A percentile compares a stretch with the other conserved stretches of the same genome.
These are phyloP conservation scores for Elongisporangium anandrum DNA, from an alignment of 352 stramenopile species.

Conservation along the genomic window DNA sequence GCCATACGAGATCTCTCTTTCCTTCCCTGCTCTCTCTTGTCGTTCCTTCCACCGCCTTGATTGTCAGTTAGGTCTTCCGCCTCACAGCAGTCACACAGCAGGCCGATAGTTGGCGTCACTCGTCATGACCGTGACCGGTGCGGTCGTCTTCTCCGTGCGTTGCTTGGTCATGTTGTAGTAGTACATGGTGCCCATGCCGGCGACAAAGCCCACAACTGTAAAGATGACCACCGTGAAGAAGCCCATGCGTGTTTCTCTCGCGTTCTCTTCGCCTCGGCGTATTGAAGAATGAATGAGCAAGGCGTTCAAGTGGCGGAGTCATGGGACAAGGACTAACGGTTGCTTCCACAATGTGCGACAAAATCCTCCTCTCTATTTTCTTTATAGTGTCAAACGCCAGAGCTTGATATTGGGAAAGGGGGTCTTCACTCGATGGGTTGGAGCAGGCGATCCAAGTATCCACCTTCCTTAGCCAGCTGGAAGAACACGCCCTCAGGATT, in stretches of 20 bases:
- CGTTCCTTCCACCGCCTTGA: no score
- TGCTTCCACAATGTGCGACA: neutral
- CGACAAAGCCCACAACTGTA: conserved; percentile 6
- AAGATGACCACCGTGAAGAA: conserved; percentile 1
- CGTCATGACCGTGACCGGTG: conserved; percentile 1
- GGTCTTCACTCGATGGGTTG: neutral
- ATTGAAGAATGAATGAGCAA: neutral
- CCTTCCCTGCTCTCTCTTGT: no score
- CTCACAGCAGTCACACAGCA: neutral
- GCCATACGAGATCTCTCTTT: neutral
- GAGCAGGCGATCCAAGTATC: conserved; percentile 5
- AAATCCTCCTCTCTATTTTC: neutral
- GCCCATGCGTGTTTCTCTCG: neutral
- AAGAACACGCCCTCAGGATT: conserved; percentile 7
- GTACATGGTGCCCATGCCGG: conserved; percentile 7
- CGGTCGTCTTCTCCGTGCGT: conserved; percentile 6
- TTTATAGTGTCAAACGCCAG: neutral
- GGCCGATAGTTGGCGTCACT: conserved; percentile 1
- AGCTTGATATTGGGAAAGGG: neutral
- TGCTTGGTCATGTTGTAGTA: neutral
- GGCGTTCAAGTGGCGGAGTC: neutral
- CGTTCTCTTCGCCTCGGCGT: neutral
- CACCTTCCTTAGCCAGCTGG: conserved; percentile 15
- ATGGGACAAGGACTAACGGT: neutral
- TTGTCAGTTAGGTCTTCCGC: no score